A percentile compares a stretch with the other conserved stretches of the same genome.
Evolutionary conservation across 306 rosid species (phyloP).

Genomic region (Casuarina cunninghamiana): DNA sequence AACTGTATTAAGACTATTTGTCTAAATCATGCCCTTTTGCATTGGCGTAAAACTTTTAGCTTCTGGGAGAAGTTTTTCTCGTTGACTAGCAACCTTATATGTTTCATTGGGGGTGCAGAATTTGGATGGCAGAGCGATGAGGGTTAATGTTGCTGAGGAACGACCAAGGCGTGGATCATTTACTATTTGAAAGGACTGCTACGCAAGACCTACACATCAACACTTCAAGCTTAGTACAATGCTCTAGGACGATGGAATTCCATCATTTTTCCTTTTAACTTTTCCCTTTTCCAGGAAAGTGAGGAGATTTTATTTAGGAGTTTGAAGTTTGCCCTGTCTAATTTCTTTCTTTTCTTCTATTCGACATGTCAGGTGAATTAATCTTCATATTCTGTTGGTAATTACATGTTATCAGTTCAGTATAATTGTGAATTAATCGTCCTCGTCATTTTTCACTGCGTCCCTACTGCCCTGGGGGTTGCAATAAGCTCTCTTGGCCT

Average conservation of each 20-base stretch:
- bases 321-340: conserved; percentile 10
- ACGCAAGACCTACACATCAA: not conserved
- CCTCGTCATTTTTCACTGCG: not conserved
- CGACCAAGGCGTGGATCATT: conserved; percentile 63
- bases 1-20: not conserved
- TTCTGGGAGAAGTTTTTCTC: not conserved
- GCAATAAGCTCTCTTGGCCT: not conserved
- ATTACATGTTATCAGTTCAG: not conserved
- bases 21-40: not conserved
- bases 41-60: not conserved
- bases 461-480: not conserved
- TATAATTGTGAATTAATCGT: not conserved
- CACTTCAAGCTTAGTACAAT: conserved; percentile 16
- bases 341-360: conserved; percentile 3
- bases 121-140: conserved; percentile 75
- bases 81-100: conserved; percentile 1
- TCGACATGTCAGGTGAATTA: not conserved
- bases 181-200: conserved; percentile 9
- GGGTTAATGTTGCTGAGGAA: conserved; percentile 89
- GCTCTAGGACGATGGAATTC: conserved; percentile 9
- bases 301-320: conserved; percentile 4
- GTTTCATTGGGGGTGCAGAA: conserved; percentile 50
- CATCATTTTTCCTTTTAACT: conserved; percentile 5
- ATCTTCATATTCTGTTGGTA: not conserved
- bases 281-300: not conserved